Base-by-base conservation (phyloP, 176 grass and related monocot species). In the Avena atlantica region DNA sequence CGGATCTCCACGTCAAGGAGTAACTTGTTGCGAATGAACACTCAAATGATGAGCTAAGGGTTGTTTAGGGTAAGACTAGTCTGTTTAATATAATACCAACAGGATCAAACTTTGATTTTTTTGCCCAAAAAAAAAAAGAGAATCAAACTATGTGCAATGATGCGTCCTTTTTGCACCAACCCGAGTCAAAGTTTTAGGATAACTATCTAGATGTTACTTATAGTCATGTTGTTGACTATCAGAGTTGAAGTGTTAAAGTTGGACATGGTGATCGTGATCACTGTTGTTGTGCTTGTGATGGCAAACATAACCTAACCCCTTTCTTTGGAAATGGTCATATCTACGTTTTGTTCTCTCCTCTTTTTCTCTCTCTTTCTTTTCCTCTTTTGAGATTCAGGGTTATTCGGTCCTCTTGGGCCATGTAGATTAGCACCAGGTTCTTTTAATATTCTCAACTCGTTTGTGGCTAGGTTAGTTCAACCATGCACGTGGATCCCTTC, bases 11-110 rank as follows among this genome's bases (percentile, higher is more conserved):
- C 40, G 15, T 80, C 80, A 74, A 68, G 36, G 80, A 68, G 74
- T 80, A 87, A 79, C 78, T 90, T 90, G 89, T 45, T 71, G 70
- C 23, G 17, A 24, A 56, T 87, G 80, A 47, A 87, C 80, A 83
- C 89, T 90, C 85, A 84, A 84, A 76, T 78, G 19, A 55, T 74
- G 74, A 79, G 50, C 24, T 34, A 29, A 55, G 52, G 16, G 1
- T 31, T 34, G 25, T 25, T 55, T 31, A 76, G 29, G 2, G 7
- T 80, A 78, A 80, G 29, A 79, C 61, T 27, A 4, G 3, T n/a
- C 78, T 16, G 34, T 56, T 29, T 73, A 52, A 68, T 52, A 37
- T 56, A 24, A 9, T 70, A 24, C 34, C 20, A 51, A 9, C 10
- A 14, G 6, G 37, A 70, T 62, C 25, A 10, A 63, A 65, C 79